Evolutionary conservation across 805 yeast genomes (phyloP).

Genomic region (Yarrowia phangngaensis): DNA sequence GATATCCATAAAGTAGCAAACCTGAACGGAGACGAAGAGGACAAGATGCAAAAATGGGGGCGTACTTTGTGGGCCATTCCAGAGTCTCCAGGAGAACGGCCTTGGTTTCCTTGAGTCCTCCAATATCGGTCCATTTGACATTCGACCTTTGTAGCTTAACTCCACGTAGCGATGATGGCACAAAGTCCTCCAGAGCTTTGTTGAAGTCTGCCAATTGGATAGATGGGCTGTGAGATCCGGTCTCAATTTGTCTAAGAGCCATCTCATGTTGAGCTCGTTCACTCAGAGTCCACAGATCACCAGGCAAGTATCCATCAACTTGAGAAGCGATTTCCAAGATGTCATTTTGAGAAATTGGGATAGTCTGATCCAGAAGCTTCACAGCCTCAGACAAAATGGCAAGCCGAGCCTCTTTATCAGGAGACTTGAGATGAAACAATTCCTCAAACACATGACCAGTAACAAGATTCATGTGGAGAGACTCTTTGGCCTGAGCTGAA

Average conservation of each 20-base stretch:
- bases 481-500: constrained; percentile 60
- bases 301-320: constrained; percentile 87
- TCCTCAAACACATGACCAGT: constrained; percentile 70
- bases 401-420: constrained; percentile 59
- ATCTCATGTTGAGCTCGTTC: constrained; percentile 52
- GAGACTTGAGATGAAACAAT: constrained; percentile 57
- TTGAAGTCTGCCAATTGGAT: constrained; percentile 45
- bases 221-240: not conserved
- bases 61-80: constrained; percentile 96
- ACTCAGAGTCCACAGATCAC: constrained; percentile 66
- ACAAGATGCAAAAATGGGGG: constrained; percentile 87
- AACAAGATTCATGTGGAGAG: constrained; percentile 56
- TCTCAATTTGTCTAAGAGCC: constrained; percentile 33
- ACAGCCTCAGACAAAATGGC: constrained; percentile 48
- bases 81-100: constrained; percentile 73
- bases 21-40: constrained; percentile 89
- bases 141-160: constrained; percentile 77
- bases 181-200: constrained; percentile 60
- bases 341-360: constrained; percentile 6
- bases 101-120: constrained; percentile 79
- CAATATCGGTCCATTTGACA: constrained; percentile 81
- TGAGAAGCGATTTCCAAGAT: constrained; percentile 52
- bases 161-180: constrained; percentile 80
- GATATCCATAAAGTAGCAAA: constrained; percentile 85
- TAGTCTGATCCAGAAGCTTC: constrained; percentile 40